Percentiles rank a stretch among this genome's conserved stretches.
phyloP scores from a whole-genome alignment of 768 basidiomycete genomes.

The Hypsizygus marmoreus region DNA sequence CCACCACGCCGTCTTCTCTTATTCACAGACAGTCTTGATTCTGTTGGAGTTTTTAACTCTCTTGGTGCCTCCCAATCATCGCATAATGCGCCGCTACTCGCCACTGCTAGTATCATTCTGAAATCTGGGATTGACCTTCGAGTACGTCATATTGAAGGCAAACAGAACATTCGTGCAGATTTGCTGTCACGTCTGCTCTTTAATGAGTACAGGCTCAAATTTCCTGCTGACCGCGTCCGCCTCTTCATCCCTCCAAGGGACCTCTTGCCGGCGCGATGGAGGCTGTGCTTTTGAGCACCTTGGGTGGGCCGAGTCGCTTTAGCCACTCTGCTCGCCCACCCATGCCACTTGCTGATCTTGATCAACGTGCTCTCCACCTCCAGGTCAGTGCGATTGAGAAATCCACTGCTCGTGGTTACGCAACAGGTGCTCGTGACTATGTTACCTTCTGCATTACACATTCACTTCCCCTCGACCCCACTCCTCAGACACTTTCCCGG shows the following conservation, averaged over 20 bases:
- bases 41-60: conserved; percentile 12
- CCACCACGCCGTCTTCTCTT: conserved; percentile 16
- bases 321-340: background rate
- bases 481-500: conserved; percentile 19
- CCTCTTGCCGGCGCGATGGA: conserved; percentile 20
- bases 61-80: conserved; percentile 4
- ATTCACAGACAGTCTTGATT: conserved; percentile 19
- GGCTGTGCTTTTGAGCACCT: conserved; percentile 17
- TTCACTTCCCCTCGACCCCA: conserved; percentile 12
- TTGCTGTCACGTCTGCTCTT: too few relatives aligned
- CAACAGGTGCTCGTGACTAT: conserved; percentile 13
- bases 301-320: conserved; percentile 7
- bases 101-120: conserved; percentile 6
- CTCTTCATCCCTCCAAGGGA: conserved; percentile 19
- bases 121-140: conserved; percentile 18
- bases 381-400: conserved; percentile 16
- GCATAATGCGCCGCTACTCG: conserved; percentile 4
- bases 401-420: conserved; percentile 16
- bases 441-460: conserved; percentile 7
- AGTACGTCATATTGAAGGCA: conserved; percentile 19
- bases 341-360: background rate
- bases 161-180: conserved; percentile 4
- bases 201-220: conserved; percentile 12
- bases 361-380: conserved; percentile 7
- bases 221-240: conserved; percentile 19